These are phyloP conservation scores for Zopfia rhizophila DNA, from an alignment of 2,329 filamentous ascomycete species.

Conservation along the genomic window DNA sequence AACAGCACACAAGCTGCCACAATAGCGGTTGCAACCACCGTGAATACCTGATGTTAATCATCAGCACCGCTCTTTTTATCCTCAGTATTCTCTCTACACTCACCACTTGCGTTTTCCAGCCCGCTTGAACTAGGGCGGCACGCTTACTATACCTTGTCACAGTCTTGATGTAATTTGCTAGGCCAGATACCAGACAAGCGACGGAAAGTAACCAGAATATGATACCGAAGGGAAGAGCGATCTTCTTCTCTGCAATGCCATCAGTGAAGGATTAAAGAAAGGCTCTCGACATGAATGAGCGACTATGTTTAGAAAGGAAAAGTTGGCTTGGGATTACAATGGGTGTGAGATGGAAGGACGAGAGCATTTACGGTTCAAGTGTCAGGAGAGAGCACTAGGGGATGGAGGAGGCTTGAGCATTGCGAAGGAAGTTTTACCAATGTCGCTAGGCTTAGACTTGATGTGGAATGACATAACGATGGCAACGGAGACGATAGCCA, in stretches of 20 bases:
- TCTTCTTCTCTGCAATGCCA: conserved; percentile 71
- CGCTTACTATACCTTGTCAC: conserved; percentile 84
- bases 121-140: conserved; percentile 87
- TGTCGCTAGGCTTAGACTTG: conserved; percentile 72
- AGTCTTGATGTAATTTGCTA: conserved; percentile 86
- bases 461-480: conserved; percentile 95
- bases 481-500: conserved; percentile 87
- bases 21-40: conserved; percentile 52
- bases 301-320: neutral
- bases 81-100: conserved; percentile 23
- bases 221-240: conserved; percentile 85
- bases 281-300: neutral
- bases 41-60: conserved; percentile 40
- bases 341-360: neutral
- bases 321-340: neutral
- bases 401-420: no score
- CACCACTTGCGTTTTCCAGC: conserved; percentile 90
- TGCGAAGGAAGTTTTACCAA: conserved; percentile 29
- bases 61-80: conserved; percentile 3
- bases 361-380: neutral
- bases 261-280: neutral
- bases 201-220: conserved; percentile 88
- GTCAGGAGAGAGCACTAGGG: no score
- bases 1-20: conserved; percentile 55
- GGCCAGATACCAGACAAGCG: conserved; percentile 78